These are phyloP conservation scores for Cryomyces antarcticus DNA, from an alignment of 495 filamentous ascomycete genomes.

Conservation along the genomic window DNA sequence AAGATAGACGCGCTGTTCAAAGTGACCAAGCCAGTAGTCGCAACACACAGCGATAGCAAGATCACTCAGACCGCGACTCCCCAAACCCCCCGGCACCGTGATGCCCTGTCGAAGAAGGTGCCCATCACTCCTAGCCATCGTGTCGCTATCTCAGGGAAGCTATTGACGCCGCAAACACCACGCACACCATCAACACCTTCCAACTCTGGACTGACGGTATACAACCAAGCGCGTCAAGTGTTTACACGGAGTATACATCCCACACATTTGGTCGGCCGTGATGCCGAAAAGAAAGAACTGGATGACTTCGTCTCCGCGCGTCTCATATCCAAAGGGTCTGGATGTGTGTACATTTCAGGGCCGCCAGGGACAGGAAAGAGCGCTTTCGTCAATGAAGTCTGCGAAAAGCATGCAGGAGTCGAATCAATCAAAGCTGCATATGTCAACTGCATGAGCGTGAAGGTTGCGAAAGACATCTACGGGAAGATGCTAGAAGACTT, in stretches of 20 bases:
- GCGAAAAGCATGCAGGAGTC: slow-evolving; percentile 29
- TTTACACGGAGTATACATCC: slow-evolving; percentile 65
- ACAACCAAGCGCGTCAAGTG: slow-evolving; percentile 68
- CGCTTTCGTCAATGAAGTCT: slow-evolving; percentile 69
- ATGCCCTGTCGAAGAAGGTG: slow-evolving; percentile 38
- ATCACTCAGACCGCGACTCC: slow-evolving; percentile 21
- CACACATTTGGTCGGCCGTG: slow-evolving; percentile 60
- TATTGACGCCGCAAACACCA: slow-evolving; percentile 32
- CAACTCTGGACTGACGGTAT: slow-evolving; percentile 42
- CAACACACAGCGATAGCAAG: slow-evolving; percentile 8
- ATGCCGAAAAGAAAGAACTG: slow-evolving; percentile 56
- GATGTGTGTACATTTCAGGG: slow-evolving; percentile 89
- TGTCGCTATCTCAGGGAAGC: slow-evolving; percentile 33
- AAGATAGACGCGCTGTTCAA: slow-evolving; percentile 16
- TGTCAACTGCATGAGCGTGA: slow-evolving; percentile 93
- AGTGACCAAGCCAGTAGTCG: slow-evolving; percentile 5
- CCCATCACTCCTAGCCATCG: slow-evolving; percentile 52
- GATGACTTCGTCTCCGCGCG: slow-evolving; percentile 45
- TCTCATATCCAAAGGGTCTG: slow-evolving; percentile 36
- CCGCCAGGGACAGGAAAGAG: slow-evolving; percentile 95
- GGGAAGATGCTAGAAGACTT: slow-evolving; percentile 48
- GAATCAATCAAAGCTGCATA: slow-evolving; percentile 40
- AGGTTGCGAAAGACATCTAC: slow-evolving; percentile 63
- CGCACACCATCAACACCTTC: slow-evolving; percentile 43
- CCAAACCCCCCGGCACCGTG: slow-evolving; percentile 44